Base-by-base conservation (phyloP, 116 monocot genomes). In the Phalaenopsis hybrid region DNA sequence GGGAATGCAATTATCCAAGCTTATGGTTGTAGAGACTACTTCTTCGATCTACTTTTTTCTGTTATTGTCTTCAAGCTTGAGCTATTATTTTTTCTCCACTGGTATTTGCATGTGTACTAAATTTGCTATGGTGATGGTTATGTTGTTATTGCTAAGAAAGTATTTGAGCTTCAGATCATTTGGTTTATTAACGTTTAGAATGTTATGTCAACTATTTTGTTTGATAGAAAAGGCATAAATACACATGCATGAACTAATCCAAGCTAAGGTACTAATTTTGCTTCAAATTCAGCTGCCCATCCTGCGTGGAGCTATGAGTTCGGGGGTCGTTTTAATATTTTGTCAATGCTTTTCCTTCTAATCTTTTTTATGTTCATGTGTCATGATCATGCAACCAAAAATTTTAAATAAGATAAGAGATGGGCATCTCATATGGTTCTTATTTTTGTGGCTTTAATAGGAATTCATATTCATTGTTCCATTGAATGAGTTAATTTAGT, bases 231-330 rank as follows among this genome's bases (percentile, higher is more conserved):
- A n/a, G n/a, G 65, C n/a, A 6, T 65, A 65, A 25, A 65, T 6
- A 65, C 65, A 65, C 25, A 65, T 10, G 25, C 25, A 9, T 65
- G 65, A 13, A 65, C 1, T 1, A 23, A 65, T 65, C 25, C 65
- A 65, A 65, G 65, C 65, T 65, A 65, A 23, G 23, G 6, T 65
- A 65, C 65, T 65, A 65, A 25, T 65, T 65, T 65, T 65, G 52
- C 65, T 65, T 65, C 65, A 25, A 12, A 65, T 65, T 25, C 65
- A 63, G 65, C 65, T 25, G 10, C 65, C 21, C 65, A 23, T 61
- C n/a, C 10, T 25, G 10, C 9, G 5, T 65, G 65, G 25, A 7
- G 21, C 65, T 23, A 65, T 65, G 8, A 31, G 31, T 31, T 31
- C 31, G 31, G 31, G 31, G 65, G 8, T 65, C 65, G 1, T 65